phyloP scores from a whole-genome alignment of 2,329 filamentous ascomycete genomes.

The Colletotrichum endophyticum region DNA sequence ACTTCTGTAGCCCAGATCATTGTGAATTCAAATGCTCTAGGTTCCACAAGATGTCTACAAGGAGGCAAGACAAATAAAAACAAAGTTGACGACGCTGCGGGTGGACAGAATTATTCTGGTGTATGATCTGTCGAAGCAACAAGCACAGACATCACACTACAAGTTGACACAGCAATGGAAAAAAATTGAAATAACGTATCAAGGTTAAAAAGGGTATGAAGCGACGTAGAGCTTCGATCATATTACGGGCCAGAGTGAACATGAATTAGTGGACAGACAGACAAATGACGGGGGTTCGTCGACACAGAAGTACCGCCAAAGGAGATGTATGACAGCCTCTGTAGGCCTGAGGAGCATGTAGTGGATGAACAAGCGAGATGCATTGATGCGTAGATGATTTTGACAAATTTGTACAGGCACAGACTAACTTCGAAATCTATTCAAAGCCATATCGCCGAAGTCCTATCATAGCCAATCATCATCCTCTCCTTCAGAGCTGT shows the following conservation, averaged over 20 bases:
- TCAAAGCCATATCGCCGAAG: fast-evolving
- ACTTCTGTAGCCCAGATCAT: not conserved
- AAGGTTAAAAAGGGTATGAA: no score
- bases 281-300: no score
- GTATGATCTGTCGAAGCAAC: fast-evolving
- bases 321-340: no score
- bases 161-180: not conserved
- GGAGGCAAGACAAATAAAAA: not conserved
- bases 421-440: no score
- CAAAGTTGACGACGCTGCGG: not conserved
- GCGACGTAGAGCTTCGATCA: no score
- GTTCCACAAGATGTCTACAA: not conserved
- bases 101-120: not conserved
- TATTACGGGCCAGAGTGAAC: no score
- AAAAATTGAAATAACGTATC: not conserved
- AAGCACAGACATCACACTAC: fast-evolving
- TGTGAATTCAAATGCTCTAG: fast-evolving
- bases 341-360: no score
- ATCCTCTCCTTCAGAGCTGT: not conserved
- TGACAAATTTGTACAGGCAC: no score
- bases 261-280: no score
- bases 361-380: no score
- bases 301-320: no score
- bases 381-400: no score
- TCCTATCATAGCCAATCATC: not conserved